phyloP scores from a whole-genome alignment of 345 rosid genomes.

The Eucalyptus sp. region DNA sequence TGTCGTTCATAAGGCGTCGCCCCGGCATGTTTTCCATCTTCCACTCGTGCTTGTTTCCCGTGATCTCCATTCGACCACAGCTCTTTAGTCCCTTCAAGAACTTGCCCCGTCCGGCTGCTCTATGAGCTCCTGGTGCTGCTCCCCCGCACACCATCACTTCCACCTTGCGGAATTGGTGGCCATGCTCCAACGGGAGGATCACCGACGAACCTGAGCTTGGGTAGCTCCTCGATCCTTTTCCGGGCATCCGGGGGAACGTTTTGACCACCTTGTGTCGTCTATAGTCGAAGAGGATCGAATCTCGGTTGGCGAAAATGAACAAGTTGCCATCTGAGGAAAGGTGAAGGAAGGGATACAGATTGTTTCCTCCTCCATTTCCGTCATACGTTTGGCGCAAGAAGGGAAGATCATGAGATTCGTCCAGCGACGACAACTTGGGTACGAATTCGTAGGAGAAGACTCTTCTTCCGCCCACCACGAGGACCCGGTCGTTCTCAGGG shows the following conservation, averaged over 20 bases:
- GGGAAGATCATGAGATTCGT: constrained; percentile 22
- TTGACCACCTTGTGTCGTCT: constrained; percentile 11
- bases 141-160: constrained; percentile 49
- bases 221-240: constrained; percentile 41
- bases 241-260: constrained; percentile 31
- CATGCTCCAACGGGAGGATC: constrained; percentile 22
- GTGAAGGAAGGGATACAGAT: constrained; percentile 52
- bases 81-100: constrained; percentile 8
- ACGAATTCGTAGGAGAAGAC: constrained; percentile 20
- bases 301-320: constrained; percentile 38
- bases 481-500: constrained; percentile 19
- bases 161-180: constrained; percentile 6
- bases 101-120: constrained; percentile 1
- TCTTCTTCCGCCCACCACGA: constrained; percentile 27
- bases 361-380: constrained; percentile 16
- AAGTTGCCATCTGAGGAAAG: constrained; percentile 43
- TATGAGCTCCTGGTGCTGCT: constrained; percentile 25
- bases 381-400: constrained; percentile 22
- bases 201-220: constrained; percentile 46
- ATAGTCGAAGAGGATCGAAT: constrained; percentile 30
- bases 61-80: constrained; percentile 29
- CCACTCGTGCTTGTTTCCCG: constrained; percentile 19
- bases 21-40: constrained; percentile 46
- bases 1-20: constrained; percentile 39
- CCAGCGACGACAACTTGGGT: constrained; percentile 1